A percentile compares a stretch with the other conserved stretches of the same genome.
Conservation (phyloP, 2,329 filamentous ascomycete species). For the Fusarium domesticum region DNA sequence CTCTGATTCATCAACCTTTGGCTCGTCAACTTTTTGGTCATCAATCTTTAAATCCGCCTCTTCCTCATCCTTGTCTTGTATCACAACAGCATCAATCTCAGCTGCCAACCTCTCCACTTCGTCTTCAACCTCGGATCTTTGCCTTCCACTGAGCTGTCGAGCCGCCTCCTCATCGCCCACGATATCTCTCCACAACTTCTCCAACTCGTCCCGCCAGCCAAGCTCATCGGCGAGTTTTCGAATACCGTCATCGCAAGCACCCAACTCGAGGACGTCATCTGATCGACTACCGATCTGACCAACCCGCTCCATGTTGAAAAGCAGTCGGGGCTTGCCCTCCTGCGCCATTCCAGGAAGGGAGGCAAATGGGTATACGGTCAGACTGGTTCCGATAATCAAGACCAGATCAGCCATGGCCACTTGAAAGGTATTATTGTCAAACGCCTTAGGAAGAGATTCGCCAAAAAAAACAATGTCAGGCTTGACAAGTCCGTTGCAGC, state of each 20-base stretch:
- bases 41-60: not conserved
- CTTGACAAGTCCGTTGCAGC: conserved; percentile 79
- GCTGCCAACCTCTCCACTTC: conserved; percentile 43
- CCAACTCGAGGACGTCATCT: conserved; percentile 82
- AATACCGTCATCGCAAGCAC: conserved; percentile 80
- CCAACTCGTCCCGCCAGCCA: conserved; percentile 83
- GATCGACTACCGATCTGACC: conserved; percentile 71
- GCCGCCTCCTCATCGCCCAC: conserved; percentile 60
- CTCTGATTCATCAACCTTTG: not conserved
- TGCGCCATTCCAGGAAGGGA: conserved; percentile 65
- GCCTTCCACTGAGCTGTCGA: conserved; percentile 40
- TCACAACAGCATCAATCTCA: conserved; percentile 35
- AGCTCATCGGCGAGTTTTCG: conserved; percentile 73
- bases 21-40: not conserved
- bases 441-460: conserved; percentile 54
- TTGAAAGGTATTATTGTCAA: conserved; percentile 40
- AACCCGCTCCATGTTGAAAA: conserved; percentile 85
- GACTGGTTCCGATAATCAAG: conserved; percentile 84
- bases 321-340: conserved; percentile 66
- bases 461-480: conserved; percentile 96
- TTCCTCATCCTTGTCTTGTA: conserved; percentile 25
- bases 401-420: conserved; percentile 67
- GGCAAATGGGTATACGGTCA: conserved; percentile 87
- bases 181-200: conserved; percentile 67
- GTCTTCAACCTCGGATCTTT: conserved; percentile 41